These are phyloP conservation scores for Neurospora discreta DNA, from an alignment of 495 filamentous ascomycete genomes.

Conservation along the genomic window DNA sequence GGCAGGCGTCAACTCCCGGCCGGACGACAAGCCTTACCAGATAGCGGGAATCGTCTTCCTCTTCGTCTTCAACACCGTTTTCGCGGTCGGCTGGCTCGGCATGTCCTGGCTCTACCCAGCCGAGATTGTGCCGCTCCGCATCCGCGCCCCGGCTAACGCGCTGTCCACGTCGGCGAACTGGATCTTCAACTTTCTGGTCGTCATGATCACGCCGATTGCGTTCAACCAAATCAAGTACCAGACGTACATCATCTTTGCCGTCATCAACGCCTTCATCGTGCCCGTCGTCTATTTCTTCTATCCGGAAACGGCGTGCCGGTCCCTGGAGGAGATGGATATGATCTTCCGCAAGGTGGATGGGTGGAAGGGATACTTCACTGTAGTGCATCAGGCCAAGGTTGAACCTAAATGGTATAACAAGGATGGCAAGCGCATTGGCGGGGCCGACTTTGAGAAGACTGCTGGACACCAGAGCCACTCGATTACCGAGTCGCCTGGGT, in stretches of 20 bases:
- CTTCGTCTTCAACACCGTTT: slow-evolving; percentile 38
- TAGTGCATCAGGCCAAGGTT: slow-evolving; percentile 47
- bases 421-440: neutral
- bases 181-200: slow-evolving; percentile 52
- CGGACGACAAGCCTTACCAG: slow-evolving; percentile 16
- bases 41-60: slow-evolving; percentile 44
- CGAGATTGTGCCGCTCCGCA: slow-evolving; percentile 61
- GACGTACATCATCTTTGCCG: slow-evolving; percentile 73
- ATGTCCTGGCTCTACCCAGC: slow-evolving; percentile 53
- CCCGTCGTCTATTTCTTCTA: slow-evolving; percentile 66
- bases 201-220: slow-evolving; percentile 61
- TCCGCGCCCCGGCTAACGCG: slow-evolving; percentile 64
- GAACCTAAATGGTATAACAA: slow-evolving; percentile 54
- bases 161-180: slow-evolving; percentile 56
- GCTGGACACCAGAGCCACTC: neutral
- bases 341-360: slow-evolving; percentile 54
- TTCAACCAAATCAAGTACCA: slow-evolving; percentile 56
- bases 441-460: neutral
- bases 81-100: slow-evolving; percentile 47
- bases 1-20: slow-evolving; percentile 32
- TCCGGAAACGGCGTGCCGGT: slow-evolving; percentile 62
- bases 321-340: slow-evolving; percentile 63
- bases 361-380: slow-evolving; percentile 41
- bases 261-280: slow-evolving; percentile 62
- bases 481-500: neutral